Percentiles rank a stretch among this genome's conserved stretches.
Conservation (phyloP, 768 basidiomycete species). For the Calocybe gangraenosa region DNA sequence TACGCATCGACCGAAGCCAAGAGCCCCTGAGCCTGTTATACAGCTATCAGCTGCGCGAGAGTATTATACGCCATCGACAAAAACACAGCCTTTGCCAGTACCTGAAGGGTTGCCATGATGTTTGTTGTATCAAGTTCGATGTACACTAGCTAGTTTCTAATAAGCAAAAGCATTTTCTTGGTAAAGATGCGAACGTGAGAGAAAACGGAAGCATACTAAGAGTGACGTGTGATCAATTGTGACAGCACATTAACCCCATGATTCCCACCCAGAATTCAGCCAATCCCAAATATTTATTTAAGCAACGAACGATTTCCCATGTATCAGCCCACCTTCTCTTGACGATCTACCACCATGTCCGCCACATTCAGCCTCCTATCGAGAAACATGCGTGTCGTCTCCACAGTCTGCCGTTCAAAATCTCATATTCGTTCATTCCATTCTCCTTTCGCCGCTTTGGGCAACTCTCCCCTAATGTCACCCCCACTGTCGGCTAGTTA, state of each 20-base stretch:
- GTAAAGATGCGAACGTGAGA: too few relatives aligned
- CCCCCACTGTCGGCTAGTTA: constrained; percentile 38
- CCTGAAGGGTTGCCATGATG: neutral
- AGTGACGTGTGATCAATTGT: neutral
- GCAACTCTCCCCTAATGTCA: constrained; percentile 31
- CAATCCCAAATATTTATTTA: constrained; percentile 16
- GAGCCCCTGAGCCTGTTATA: constrained; percentile 29
- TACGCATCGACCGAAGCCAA: constrained; percentile 76
- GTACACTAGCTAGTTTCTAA: too few relatives aligned
- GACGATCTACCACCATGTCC: constrained; percentile 24
- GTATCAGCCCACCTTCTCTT: constrained; percentile 2
- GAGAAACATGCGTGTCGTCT: constrained; percentile 18
- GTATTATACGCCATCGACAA: constrained; percentile 33
- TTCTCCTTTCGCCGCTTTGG: constrained; percentile 57
- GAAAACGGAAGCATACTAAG: too few relatives aligned
- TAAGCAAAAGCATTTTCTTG: too few relatives aligned
- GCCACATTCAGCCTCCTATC: constrained; percentile 24
- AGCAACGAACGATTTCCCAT: constrained; percentile 4
- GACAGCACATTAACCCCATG: constrained; percentile 21
- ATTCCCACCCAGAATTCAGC: constrained; percentile 22
- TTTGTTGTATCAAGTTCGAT: too few relatives aligned
- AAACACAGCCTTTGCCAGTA: neutral
- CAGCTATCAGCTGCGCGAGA: constrained; percentile 35
- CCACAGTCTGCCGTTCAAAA: constrained; percentile 17
- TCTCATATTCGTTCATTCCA: constrained; percentile 50